Percentiles rank a stretch among this genome's conserved stretches.
Evolutionary conservation across 176 grass and related monocot genomes (phyloP).

Genomic region (Cymbopogon citratus): DNA sequence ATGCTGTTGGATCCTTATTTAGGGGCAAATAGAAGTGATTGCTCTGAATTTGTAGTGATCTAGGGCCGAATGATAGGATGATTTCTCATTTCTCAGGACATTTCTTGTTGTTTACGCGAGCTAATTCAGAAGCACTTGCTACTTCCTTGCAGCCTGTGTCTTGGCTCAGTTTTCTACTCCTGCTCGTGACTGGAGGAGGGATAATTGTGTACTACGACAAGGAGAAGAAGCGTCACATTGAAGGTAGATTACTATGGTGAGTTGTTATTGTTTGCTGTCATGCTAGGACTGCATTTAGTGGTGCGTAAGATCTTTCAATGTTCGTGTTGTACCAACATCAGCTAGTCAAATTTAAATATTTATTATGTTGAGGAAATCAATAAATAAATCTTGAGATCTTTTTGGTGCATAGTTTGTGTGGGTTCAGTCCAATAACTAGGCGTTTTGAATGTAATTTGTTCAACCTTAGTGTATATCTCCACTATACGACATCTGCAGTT

Average conservation of each 20-base stretch:
- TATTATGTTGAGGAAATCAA: neutral
- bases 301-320: neutral
- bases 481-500: neutral
- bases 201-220: slow-evolving; percentile 65
- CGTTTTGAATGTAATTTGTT: neutral
- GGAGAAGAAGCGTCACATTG: slow-evolving; percentile 81
- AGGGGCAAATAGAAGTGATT: neutral
- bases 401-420: neutral
- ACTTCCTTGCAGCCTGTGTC: slow-evolving; percentile 54
- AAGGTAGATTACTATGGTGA: slow-evolving; percentile 90
- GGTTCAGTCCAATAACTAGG: neutral
- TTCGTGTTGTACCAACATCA: neutral
- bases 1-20: neutral
- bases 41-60: neutral
- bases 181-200: slow-evolving; percentile 77
- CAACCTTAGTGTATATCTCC: neutral
- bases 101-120: neutral
- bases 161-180: slow-evolving; percentile 80
- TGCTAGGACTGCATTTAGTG: neutral
- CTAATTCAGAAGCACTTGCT: neutral
- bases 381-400: neutral
- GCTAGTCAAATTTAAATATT: neutral
- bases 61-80: neutral
- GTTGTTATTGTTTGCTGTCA: slow-evolving; percentile 35
- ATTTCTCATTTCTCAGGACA: no score